phyloP scores from a whole-genome alignment of 805 yeast species.

The Suhomyces tanzawaensis region DNA sequence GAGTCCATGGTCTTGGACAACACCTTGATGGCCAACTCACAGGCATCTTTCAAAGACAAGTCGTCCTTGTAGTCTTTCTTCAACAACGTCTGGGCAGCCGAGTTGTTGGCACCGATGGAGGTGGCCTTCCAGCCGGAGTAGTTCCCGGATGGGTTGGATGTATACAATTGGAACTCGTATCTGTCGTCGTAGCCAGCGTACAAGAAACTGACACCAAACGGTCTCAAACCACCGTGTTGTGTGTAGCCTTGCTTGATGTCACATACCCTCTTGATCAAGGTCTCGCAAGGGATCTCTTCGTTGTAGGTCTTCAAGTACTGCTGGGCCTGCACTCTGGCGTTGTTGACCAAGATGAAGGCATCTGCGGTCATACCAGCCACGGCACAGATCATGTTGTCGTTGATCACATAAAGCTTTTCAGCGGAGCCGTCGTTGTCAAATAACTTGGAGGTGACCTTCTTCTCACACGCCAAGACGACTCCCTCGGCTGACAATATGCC shows the following conservation, averaged over 20 bases:
- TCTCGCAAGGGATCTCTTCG: slow-evolving; percentile 92
- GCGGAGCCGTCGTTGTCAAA: slow-evolving; percentile 92
- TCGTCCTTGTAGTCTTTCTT: slow-evolving; percentile 94
- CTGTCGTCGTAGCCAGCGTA: slow-evolving; percentile 94
- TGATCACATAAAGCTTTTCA: slow-evolving; percentile 85
- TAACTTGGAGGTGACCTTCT: slow-evolving; percentile 88
- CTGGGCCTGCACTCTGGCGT: slow-evolving; percentile 85
- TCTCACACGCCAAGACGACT: slow-evolving; percentile 93
- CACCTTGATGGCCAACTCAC: slow-evolving; percentile 85
- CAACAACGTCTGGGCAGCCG: slow-evolving; percentile 92
- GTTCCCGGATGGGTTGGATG: slow-evolving; percentile 96
- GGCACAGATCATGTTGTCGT: slow-evolving; percentile 82
- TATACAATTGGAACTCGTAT: slow-evolving; percentile 86
- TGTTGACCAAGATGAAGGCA: slow-evolving; percentile 85
- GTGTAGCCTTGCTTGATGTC: slow-evolving; percentile 97
- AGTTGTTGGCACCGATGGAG: slow-evolving; percentile 91
- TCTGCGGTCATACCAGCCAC: slow-evolving; percentile 99
- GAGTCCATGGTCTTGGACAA: slow-evolving; percentile 92
- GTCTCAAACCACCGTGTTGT: slow-evolving; percentile 97
- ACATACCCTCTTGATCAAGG: slow-evolving; percentile 82
- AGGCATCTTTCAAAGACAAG: slow-evolving; percentile 67
- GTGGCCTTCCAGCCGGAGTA: slow-evolving; percentile 99
- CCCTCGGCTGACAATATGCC: slow-evolving; percentile 80
- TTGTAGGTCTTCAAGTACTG: slow-evolving; percentile 79
- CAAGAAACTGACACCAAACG: slow-evolving; percentile 94